Evolutionary conservation across 345 rosid genomes (phyloP).

Genomic region (Rhodamnia rubescens): DNA sequence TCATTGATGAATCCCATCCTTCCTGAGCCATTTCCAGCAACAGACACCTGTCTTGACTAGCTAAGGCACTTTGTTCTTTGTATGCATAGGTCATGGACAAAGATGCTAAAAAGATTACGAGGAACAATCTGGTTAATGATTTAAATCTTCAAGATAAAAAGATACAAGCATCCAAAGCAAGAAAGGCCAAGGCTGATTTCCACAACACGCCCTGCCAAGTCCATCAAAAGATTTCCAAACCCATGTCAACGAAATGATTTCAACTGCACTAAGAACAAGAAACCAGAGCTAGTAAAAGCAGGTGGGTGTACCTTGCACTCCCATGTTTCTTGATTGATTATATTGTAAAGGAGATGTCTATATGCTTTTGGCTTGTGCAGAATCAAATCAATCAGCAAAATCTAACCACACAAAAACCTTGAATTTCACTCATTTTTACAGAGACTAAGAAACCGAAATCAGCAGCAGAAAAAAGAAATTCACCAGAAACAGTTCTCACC

Average conservation of each 20-base stretch:
- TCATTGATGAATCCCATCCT: slow-evolving; percentile 26
- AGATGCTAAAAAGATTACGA: not conserved
- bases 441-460: not conserved
- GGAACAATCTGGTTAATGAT: not conserved
- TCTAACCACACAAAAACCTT: slow-evolving; percentile 15
- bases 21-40: slow-evolving; percentile 27
- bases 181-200: slow-evolving; percentile 44
- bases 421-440: not conserved
- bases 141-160: slow-evolving; percentile 9
- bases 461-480: not conserved
- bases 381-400: slow-evolving; percentile 73
- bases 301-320: slow-evolving; percentile 34
- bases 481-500: slow-evolving; percentile 18
- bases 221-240: not conserved
- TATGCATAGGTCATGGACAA: not conserved
- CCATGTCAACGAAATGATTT: not conserved
- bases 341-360: slow-evolving; percentile 65
- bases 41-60: slow-evolving; percentile 42
- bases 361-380: slow-evolving; percentile 74
- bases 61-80: slow-evolving; percentile 24
- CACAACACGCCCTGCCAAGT: slow-evolving; percentile 54
- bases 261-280: not conserved
- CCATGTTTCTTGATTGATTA: slow-evolving; percentile 29
- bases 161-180: slow-evolving; percentile 85
- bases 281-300: not conserved